Evolutionary conservation across 495 filamentous ascomycete species (phyloP), one percentile per base, ranked within the genome.

Genomic region (Hypoxylon intermedium): DNA sequence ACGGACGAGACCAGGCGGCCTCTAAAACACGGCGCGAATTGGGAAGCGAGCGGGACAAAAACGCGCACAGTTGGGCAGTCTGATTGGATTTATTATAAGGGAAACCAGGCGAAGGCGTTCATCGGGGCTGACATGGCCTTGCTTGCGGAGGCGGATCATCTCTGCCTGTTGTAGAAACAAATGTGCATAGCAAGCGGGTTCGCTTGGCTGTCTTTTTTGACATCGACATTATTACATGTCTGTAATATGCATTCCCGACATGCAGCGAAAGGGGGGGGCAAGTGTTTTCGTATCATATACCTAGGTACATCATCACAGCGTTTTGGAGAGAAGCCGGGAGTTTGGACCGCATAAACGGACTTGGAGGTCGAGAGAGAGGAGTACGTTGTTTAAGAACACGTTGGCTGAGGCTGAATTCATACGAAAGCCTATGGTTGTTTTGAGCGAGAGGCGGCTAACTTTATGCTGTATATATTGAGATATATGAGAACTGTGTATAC

Each of bases 391-490:
- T 24, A 23, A 28, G 48, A n/a, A 19, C 13, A 18, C 40, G 50
- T 34, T 38, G 36, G 15, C 36, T 5, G 36, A 38, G 9, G 36
- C 4, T 18, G 36, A 16, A 13, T n/a, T n/a, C n/a, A n/a, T 4
- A 11, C n/a, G 16, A 58, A 58, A 34, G 37, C 19, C 36, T 9
- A 34, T 47, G 44, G 42, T 19, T 26, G 7, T 7, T 26, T 26
- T 26, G 7, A 33, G 24, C 4, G 6, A 48, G 15, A 13, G 34
- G 49, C 23, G 16, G 34, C 34, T n/a, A 12, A 42, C 21, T 19
- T 9, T 16, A 56, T 31, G 20, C 23, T 62, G 43, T 51, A 62
- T 16, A 56, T 62, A 62, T 62, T 51, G 12, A 40, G 4, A 58
- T 5, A 43, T 43, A 21, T n/a, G n/a, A n/a, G n/a, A n/a, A n/a